Percentiles rank a stretch among this genome's conserved stretches.
These are phyloP conservation scores for Leishmania martiniquensis DNA, from an alignment of 208 protist genomes.

Conservation along the genomic window DNA sequence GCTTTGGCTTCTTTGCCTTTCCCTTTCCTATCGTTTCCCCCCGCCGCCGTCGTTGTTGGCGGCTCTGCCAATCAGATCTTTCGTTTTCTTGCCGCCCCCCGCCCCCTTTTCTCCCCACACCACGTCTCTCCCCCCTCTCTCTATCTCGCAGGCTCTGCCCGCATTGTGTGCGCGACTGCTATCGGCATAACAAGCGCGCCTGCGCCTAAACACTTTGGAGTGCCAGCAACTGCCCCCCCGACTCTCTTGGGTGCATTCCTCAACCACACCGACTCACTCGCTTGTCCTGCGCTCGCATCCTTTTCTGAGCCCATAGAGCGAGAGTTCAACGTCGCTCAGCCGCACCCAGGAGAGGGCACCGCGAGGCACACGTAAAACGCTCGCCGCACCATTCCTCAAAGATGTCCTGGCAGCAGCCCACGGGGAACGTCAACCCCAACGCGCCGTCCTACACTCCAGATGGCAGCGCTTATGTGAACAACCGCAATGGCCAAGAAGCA, in stretches of 20 bases:
- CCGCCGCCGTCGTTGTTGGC: background rate
- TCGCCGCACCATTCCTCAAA: background rate
- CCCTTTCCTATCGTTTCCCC: background rate
- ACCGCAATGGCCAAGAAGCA: slow-evolving; percentile 17
- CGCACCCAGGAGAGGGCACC: background rate
- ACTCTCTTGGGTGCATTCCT: too few relatives aligned
- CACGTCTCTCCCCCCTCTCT: background rate
- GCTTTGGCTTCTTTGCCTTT: background rate
- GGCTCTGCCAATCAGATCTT: background rate
- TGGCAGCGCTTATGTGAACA: background rate
- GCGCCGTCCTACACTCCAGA: slow-evolving; percentile 29
- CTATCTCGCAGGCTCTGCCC: too few relatives aligned
- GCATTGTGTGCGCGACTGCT: background rate
- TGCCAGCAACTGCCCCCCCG: too few relatives aligned
- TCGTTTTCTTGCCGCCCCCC: too few relatives aligned
- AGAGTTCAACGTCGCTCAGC: background rate
- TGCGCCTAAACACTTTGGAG: background rate
- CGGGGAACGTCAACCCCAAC: slow-evolving; percentile 60
- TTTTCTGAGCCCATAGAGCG: background rate
- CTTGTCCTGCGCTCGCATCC: background rate
- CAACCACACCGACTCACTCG: background rate
- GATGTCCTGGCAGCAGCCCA: slow-evolving; percentile 83
- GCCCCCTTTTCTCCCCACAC: too few relatives aligned
- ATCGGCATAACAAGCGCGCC: background rate
- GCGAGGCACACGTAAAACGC: background rate